Percentiles rank a stretch among this genome's conserved stretches.
These are phyloP conservation scores for Globisporangium okanoganense DNA, from an alignment of 352 stramenopile species.

Conservation along the genomic window DNA sequence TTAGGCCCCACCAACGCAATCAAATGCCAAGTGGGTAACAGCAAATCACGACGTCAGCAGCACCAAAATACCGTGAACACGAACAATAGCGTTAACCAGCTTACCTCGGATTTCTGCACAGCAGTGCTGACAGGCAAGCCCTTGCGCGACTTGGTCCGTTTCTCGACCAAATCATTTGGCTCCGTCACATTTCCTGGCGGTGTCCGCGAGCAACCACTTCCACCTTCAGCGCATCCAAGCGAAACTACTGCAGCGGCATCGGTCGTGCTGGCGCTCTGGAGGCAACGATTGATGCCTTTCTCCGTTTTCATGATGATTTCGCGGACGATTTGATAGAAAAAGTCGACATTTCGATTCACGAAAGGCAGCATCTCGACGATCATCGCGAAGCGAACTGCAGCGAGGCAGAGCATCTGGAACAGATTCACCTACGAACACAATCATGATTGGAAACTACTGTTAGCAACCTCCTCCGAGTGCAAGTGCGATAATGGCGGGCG, in stretches of 20 bases:
- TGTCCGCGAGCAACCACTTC: background rate
- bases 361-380: conserved; percentile 57
- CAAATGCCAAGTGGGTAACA: background rate
- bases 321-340: conserved; percentile 32
- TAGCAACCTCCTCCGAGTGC: background rate
- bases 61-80: background rate
- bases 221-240: background rate
- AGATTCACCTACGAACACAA: conserved; percentile 36
- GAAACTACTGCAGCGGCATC: background rate
- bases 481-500: background rate
- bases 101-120: conserved; percentile 10
- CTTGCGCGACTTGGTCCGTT: conserved; percentile 5
- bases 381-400: conserved; percentile 45
- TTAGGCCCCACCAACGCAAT: background rate
- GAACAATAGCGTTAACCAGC: background rate
- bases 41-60: background rate
- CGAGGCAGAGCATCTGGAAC: conserved; percentile 52
- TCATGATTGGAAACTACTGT: background rate
- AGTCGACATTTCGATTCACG: conserved; percentile 32
- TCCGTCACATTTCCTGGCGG: background rate
- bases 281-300: conserved; percentile 37
- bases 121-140: background rate
- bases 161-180: conserved; percentile 3
- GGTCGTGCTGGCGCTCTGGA: conserved; percentile 10
- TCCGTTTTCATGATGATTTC: conserved; percentile 44